Evolutionary conservation across 1,284 basidiomycete species (phyloP).

Genomic region (Apiotrichum sp.): DNA sequence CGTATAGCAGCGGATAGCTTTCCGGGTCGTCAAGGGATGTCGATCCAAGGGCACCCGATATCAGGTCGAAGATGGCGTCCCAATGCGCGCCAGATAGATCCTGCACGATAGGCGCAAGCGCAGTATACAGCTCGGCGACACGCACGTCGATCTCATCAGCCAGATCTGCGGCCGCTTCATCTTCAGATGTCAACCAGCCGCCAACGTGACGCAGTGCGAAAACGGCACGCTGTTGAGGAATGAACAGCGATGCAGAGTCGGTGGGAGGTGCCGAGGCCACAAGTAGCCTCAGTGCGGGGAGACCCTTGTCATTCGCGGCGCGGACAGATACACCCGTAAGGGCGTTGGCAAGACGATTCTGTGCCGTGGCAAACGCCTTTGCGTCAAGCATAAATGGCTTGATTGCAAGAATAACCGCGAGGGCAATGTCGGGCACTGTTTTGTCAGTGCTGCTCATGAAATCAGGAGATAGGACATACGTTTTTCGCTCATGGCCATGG

Average conservation of each 20-base stretch:
- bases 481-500: slow-evolving; percentile 57
- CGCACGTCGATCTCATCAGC: slow-evolving; percentile 69
- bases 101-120: slow-evolving; percentile 82
- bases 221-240: slow-evolving; percentile 79
- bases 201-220: slow-evolving; percentile 84
- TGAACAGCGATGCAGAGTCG: slow-evolving; percentile 74
- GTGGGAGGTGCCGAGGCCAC: slow-evolving; percentile 67
- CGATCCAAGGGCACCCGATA: slow-evolving; percentile 84
- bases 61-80: slow-evolving; percentile 83
- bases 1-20: slow-evolving; percentile 60
- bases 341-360: slow-evolving; percentile 81
- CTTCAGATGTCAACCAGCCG: slow-evolving; percentile 70
- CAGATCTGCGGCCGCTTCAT: slow-evolving; percentile 58
- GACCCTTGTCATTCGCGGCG: slow-evolving; percentile 63
- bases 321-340: slow-evolving; percentile 62
- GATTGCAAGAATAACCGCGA: slow-evolving; percentile 62
- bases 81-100: slow-evolving; percentile 81
- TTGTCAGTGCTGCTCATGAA: neutral
- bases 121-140: slow-evolving; percentile 67
- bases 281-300: slow-evolving; percentile 65
- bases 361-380: slow-evolving; percentile 67
- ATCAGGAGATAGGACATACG: slow-evolving; percentile 48
- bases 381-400: slow-evolving; percentile 62
- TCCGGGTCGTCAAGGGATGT: slow-evolving; percentile 57
- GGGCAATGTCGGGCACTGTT: slow-evolving; percentile 61